Evolutionary conservation across 2,329 filamentous ascomycete species (phyloP).

Genomic region (Fusarium veterinarium): DNA sequence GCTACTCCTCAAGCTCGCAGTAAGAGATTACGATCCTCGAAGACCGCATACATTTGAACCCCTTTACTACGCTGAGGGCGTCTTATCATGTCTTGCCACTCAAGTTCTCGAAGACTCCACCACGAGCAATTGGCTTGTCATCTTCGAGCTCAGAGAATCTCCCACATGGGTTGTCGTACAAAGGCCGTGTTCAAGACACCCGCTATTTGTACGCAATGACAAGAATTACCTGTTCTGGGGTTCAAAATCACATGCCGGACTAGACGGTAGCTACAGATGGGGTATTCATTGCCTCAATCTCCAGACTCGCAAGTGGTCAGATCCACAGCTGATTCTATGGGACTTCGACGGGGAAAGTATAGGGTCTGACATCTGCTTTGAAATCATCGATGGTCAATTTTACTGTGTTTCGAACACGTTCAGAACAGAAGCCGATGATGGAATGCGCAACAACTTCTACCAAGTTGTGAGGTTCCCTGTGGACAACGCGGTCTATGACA

Average conservation of each 20-base stretch:
- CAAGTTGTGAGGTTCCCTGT: slow-evolving; percentile 73
- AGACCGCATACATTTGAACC: slow-evolving; percentile 62
- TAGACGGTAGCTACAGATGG: slow-evolving; percentile 72
- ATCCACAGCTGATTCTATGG: slow-evolving; percentile 62
- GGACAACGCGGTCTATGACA: slow-evolving; percentile 51
- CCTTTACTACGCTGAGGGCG: slow-evolving; percentile 66
- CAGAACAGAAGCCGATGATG: slow-evolving; percentile 70
- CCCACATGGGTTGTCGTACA: slow-evolving; percentile 55
- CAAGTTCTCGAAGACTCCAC: slow-evolving; percentile 49
- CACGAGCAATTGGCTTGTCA: slow-evolving; percentile 63
- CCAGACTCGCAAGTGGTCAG: slow-evolving; percentile 52
- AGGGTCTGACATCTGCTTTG: slow-evolving; percentile 76
- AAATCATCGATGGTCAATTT: slow-evolving; percentile 72
- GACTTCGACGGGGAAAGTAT: slow-evolving; percentile 73
- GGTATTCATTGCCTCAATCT: slow-evolving; percentile 66
- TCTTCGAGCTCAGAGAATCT: slow-evolving; percentile 55
- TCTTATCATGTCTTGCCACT: slow-evolving; percentile 68
- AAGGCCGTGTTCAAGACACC: slow-evolving; percentile 59
- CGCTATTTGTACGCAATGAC: slow-evolving; percentile 76
- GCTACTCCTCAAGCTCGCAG: slow-evolving; percentile 50
- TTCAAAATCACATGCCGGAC: slow-evolving; percentile 65
- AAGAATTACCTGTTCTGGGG: slow-evolving; percentile 72
- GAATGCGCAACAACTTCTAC: slow-evolving; percentile 77
- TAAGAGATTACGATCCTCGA: slow-evolving; percentile 51
- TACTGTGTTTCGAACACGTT: slow-evolving; percentile 77